Percentiles rank a stretch among this genome's conserved stretches.
Evolutionary conservation across 345 rosid species (phyloP).

Genomic region (Salix purpurea): DNA sequence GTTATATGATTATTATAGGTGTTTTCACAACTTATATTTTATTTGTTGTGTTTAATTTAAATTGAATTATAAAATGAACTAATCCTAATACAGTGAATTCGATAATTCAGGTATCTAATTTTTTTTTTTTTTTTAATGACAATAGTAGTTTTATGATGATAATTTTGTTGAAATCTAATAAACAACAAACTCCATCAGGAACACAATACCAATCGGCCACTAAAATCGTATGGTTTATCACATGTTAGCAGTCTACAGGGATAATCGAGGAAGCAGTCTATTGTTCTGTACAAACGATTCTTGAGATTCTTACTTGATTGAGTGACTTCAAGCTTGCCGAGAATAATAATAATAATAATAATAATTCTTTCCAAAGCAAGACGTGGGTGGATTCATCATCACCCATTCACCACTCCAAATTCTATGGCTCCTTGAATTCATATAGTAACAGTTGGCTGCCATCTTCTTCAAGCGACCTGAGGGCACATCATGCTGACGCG

Average conservation of each 20-base stretch:
- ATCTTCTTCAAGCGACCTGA: background rate
- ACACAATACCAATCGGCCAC: fast-evolving
- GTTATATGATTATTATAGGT: no score
- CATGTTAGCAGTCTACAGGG: background rate
- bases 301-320: background rate
- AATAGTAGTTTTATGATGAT: no score
- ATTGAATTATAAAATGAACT: no score
- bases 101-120: no score
- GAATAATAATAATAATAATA: background rate
- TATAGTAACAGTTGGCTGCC: background rate
- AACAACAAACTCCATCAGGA: no score
- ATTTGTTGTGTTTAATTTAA: no score
- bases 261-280: background rate
- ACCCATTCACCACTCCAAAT: background rate
- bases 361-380: slow-evolving; percentile 3
- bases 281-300: background rate
- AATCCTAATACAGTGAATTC: no score
- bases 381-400: slow-evolving; percentile 16
- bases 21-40: no score
- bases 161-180: fast-evolving
- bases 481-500: slow-evolving; percentile 34
- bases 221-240: background rate
- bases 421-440: background rate
- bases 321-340: background rate
- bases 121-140: no score